Base-by-base conservation (phyloP, 129 eudicot genomes). In the Lactuca saligna region DNA sequence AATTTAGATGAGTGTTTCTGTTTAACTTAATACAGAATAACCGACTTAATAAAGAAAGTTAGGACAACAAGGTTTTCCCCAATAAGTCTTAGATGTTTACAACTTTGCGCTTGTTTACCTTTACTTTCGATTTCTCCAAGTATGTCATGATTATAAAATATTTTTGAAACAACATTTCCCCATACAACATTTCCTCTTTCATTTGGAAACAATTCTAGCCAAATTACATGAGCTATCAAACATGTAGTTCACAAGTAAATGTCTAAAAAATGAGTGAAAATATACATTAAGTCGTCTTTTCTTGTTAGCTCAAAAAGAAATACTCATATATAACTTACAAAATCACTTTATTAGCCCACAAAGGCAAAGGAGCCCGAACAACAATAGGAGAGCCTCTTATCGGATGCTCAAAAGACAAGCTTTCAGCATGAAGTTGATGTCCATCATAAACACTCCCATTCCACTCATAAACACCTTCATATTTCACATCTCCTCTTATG, bases 351-450 rank as follows among this genome's bases (percentile, higher is more conserved):
- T 41, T 67, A 14, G 91, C 98, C 98, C 98, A 93, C 65, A 46
- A 63, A 7, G 97, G 95, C 65, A 89, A 42, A 72, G 97, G 90
- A 12, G 97, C 91, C 38, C 46, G 80, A 57, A 93, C 63, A 54
- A 84, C 74, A 29, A 84, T 56, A n/a, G 82, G 68, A 58, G 80
- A 76, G 72, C 86, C 96, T n/a, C 90, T 89, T 54, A 89, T 73
- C 17, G 98, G 98, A 80, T 93, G 98, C 65, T 87, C 92, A 49
- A 93, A 89, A 51, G 85, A 77, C 81, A 93, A 83, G 56, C 90
- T 84, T 62, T 89, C 97, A 0, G 98, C 98, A 73, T 93, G 98
- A 78, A 93, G 98, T 63, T 82, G 70, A 77, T 93, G 98, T 56
- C 88, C 84, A 29, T 84, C 82, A 48, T 80, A 89, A 46, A 33